A percentile compares a stretch with the other conserved stretches of the same genome.
phyloP scores from a whole-genome alignment of 768 basidiomycete genomes.

The Rubroboletus pulcherrimus region DNA sequence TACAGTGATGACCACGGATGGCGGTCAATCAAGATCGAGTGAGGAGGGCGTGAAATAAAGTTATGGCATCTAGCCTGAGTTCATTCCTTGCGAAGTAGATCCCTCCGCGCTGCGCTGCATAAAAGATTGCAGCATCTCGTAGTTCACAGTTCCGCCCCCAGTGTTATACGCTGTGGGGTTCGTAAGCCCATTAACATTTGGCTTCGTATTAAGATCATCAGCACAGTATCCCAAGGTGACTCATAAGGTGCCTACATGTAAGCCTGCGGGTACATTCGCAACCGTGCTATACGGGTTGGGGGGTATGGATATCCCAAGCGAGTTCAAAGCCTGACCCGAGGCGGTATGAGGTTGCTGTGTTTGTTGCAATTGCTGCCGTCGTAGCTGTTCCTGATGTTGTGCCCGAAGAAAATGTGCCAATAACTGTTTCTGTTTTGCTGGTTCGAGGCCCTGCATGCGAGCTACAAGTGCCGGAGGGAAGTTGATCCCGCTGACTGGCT shows the following conservation, averaged over 20 bases:
- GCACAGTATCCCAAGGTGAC: background rate
- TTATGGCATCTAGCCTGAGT: constrained; percentile 10
- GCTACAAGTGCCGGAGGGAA: constrained; percentile 12
- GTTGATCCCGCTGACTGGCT: background rate
- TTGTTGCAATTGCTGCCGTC: constrained; percentile 27
- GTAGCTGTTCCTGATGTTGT: constrained; percentile 21
- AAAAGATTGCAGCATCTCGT: constrained; percentile 45
- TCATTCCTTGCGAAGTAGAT: constrained; percentile 20
- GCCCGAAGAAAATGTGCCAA: constrained; percentile 10
- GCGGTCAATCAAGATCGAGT: background rate
- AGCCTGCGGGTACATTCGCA: constrained; percentile 13
- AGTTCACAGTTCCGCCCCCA: constrained; percentile 29
- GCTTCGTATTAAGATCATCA: constrained; percentile 11
- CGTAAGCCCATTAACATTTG: constrained; percentile 5
- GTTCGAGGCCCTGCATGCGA: constrained; percentile 25
- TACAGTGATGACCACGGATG: background rate
- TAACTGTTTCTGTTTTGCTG: constrained; percentile 19
- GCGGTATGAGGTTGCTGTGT: constrained; percentile 12
- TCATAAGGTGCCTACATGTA: constrained; percentile 13
- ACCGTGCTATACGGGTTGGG: constrained; percentile 3
- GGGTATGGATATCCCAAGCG: constrained; percentile 13
- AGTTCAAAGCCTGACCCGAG: constrained; percentile 14
- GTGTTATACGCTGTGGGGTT: constrained; percentile 23
- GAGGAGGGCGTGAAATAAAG: background rate
- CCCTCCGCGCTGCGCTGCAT: constrained; percentile 40